phyloP scores from a whole-genome alignment of 140 eudicot genomes.

The Stevia rebaudiana region DNA sequence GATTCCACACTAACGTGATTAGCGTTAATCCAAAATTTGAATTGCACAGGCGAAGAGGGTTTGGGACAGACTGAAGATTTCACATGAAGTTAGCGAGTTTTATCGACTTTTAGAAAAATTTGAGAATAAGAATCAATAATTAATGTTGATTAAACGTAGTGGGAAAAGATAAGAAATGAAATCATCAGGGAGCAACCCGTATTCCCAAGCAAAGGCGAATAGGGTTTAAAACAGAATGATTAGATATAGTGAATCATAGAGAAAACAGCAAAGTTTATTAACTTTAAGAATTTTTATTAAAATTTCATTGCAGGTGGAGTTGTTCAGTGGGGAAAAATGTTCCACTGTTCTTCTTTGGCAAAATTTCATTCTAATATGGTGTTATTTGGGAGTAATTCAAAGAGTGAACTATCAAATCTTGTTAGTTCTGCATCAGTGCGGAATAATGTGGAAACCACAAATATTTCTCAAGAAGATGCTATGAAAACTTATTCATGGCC shows the following conservation, averaged over 20 bases:
- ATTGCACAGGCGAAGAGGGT: neutral
- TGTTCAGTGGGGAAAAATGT: constrained; percentile 24
- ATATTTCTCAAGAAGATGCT: constrained; percentile 32
- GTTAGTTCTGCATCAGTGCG: constrained; percentile 25
- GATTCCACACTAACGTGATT: neutral
- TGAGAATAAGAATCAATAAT: neutral
- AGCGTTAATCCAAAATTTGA: neutral
- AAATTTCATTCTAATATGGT: constrained; percentile 21
- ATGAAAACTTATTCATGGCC: constrained; percentile 40
- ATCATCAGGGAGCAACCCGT: neutral
- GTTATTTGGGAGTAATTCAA: constrained; percentile 11
- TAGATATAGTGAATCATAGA: neutral
- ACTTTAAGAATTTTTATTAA: neutral
- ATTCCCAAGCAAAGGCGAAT: neutral
- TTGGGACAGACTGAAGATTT: neutral
- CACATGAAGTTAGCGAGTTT: neutral
- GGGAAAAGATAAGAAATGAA: neutral
- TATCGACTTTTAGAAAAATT: neutral
- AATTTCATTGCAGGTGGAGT: constrained; percentile 36
- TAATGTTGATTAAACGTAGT: neutral
- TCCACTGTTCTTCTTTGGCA: constrained; percentile 20
- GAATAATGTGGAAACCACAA: constrained; percentile 24
- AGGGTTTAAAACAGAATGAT: neutral
- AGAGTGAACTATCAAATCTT: constrained; percentile 19
- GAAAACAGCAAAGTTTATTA: neutral